Conservation (phyloP, 495 filamentous ascomycete species). For the Penicillium simplicissimum region DNA sequence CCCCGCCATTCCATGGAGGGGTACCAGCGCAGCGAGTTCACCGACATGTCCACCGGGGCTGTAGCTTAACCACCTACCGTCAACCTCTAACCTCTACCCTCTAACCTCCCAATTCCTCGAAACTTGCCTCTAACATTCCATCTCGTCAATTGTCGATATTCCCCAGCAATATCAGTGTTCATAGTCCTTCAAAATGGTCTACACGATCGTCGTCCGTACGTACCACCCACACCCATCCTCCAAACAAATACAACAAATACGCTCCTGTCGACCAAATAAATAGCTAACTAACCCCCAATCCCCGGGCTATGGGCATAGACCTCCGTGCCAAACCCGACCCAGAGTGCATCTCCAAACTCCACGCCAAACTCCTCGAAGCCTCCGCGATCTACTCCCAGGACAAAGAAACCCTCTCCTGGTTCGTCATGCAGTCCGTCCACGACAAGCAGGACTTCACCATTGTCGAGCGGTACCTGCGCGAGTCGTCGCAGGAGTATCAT, state of each 20-base stretch:
- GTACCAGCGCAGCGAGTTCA: background rate
- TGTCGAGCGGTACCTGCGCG: slow-evolving; percentile 65
- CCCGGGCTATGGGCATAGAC: too few relatives aligned
- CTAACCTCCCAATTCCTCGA: background rate
- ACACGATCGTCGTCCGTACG: slow-evolving; percentile 60
- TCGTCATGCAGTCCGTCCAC: slow-evolving; percentile 65
- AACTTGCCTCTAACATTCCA: background rate
- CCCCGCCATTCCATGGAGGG: slow-evolving; percentile 17
- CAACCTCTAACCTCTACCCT: background rate
- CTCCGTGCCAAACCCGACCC: slow-evolving; percentile 63
- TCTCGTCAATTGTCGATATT: background rate
- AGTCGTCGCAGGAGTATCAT: slow-evolving; percentile 60
- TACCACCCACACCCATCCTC: slow-evolving; percentile 1
- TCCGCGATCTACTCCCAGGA: slow-evolving; percentile 64
- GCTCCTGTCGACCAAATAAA: too few relatives aligned
- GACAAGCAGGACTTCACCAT: slow-evolving; percentile 68
- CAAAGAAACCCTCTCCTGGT: slow-evolving; percentile 67
- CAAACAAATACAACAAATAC: too few relatives aligned
- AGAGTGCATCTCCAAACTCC: slow-evolving; percentile 60
- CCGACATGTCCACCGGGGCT: background rate
- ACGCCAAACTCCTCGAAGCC: slow-evolving; percentile 67
- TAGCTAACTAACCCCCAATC: too few relatives aligned
- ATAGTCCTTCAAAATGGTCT: slow-evolving; percentile 43
- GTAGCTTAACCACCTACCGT: background rate
- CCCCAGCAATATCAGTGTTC: background rate